Evolutionary conservation across 768 basidiomycete species (phyloP).

Genomic region (Galerina sulciceps): DNA sequence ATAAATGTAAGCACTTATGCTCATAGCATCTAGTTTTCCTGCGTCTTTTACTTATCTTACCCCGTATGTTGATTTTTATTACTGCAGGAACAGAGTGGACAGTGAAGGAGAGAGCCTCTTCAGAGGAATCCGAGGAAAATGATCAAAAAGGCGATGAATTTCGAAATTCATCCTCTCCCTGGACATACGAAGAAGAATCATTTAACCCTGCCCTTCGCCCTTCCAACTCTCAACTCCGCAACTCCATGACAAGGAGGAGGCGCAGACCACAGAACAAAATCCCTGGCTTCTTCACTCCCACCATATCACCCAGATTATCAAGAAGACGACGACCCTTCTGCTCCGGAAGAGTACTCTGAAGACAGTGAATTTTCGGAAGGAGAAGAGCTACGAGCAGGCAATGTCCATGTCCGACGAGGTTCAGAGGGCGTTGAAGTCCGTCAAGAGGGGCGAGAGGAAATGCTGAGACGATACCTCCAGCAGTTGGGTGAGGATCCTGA

Average conservation of each 20-base stretch:
- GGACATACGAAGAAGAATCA: slow-evolving; percentile 81
- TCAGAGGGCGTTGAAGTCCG: slow-evolving; percentile 86
- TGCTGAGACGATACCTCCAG: slow-evolving; percentile 62
- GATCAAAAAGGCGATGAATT: slow-evolving; percentile 41
- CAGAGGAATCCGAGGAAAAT: slow-evolving; percentile 28
- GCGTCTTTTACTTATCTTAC: background rate
- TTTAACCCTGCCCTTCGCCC: slow-evolving; percentile 80
- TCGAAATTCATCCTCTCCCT: slow-evolving; percentile 65
- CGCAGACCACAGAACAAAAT: slow-evolving; percentile 21
- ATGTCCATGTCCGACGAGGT: slow-evolving; percentile 58
- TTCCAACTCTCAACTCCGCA: background rate
- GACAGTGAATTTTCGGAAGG: slow-evolving; percentile 30
- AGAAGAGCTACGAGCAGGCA: slow-evolving; percentile 15
- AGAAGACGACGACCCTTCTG: slow-evolving; percentile 31
- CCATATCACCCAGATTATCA: slow-evolving; percentile 80
- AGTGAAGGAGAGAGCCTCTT: slow-evolving; percentile 73
- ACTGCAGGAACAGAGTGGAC: slow-evolving; percentile 61
- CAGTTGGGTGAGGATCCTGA: slow-evolving; percentile 58
- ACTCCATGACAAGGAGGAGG: slow-evolving; percentile 3
- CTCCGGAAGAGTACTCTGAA: slow-evolving; percentile 32
- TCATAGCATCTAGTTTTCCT: background rate
- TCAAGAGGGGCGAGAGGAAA: slow-evolving; percentile 61
- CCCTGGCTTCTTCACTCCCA: slow-evolving; percentile 56
- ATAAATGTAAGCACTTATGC: slow-evolving; percentile 18
- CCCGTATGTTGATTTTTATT: background rate